phyloP scores from a whole-genome alignment of 495 filamentous ascomycete genomes.

The Aspergillus asperescens region DNA sequence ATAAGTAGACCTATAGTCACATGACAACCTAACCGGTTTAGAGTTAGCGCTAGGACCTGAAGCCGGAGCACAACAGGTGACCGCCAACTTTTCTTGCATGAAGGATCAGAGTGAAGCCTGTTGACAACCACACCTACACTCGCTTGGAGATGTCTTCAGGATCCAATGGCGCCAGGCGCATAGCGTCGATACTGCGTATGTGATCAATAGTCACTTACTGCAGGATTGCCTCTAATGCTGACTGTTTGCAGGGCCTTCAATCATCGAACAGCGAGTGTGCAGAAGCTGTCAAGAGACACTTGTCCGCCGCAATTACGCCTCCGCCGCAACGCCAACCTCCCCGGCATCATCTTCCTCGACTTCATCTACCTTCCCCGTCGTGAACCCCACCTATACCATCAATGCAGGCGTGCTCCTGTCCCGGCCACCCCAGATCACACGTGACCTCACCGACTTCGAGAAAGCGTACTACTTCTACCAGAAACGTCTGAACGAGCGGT shows the following conservation, averaged over 20 bases:
- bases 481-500: slow-evolving; percentile 89
- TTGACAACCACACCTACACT: slow-evolving; percentile 17
- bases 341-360: slow-evolving; percentile 28
- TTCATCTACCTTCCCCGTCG: slow-evolving; percentile 31
- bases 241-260: slow-evolving; percentile 35
- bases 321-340: slow-evolving; percentile 34
- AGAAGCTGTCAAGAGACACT: slow-evolving; percentile 47
- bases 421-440: slow-evolving; percentile 81
- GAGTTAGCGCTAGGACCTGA: slow-evolving; percentile 17
- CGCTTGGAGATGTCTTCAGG: slow-evolving; percentile 38
- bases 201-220: slow-evolving; percentile 8
- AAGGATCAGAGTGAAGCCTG: slow-evolving; percentile 10
- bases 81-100: slow-evolving; percentile 44
- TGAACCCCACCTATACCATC: slow-evolving; percentile 55
- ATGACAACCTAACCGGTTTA: slow-evolving; percentile 27
- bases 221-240: background rate
- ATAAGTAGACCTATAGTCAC: slow-evolving; percentile 17
- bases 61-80: slow-evolving; percentile 19
- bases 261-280: slow-evolving; percentile 44
- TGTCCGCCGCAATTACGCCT: slow-evolving; percentile 42
- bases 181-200: slow-evolving; percentile 39
- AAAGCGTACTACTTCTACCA: slow-evolving; percentile 94
- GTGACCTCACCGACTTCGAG: slow-evolving; percentile 79
- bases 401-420: slow-evolving; percentile 79
- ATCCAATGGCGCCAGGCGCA: slow-evolving; percentile 43